These are phyloP conservation scores for Haematococcus lacustris DNA, from an alignment of 139 green algal species.

Conservation along the genomic window DNA sequence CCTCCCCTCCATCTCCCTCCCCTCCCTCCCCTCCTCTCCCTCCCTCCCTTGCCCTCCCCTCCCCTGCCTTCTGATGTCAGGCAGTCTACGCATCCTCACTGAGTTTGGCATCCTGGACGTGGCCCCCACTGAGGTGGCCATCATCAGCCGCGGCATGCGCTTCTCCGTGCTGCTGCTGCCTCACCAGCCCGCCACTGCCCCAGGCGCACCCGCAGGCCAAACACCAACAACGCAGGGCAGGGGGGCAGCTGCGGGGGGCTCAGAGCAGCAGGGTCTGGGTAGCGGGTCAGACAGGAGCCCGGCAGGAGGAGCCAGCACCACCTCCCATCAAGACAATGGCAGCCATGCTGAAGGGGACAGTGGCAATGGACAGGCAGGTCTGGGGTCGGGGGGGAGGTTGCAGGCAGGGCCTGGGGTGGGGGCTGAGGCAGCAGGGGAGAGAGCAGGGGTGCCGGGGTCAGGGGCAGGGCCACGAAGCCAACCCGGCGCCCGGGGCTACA, in stretches of 20 bases:
- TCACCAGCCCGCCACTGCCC: background rate
- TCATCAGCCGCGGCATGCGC: slow-evolving; percentile 75
- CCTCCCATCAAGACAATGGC: background rate
- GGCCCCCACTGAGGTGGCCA: slow-evolving; percentile 66
- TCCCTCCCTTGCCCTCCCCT: too few relatives aligned
- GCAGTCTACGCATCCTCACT: slow-evolving; percentile 67
- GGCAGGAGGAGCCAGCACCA: background rate
- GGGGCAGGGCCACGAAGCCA: background rate
- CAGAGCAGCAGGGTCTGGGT: too few relatives aligned
- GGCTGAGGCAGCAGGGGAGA: background rate
- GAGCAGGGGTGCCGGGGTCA: background rate
- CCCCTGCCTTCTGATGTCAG: too few relatives aligned
- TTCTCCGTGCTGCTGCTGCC: slow-evolving; percentile 69
- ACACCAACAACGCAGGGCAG: background rate
- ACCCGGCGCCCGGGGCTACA: slow-evolving; percentile 61
- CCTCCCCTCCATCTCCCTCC: too few relatives aligned
- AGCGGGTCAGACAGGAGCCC: background rate
- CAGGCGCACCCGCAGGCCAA: background rate
- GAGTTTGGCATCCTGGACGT: slow-evolving; percentile 83
- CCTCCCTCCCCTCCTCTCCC: too few relatives aligned
- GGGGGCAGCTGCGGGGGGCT: too few relatives aligned
- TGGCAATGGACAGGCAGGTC: background rate
- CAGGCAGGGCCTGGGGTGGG: background rate
- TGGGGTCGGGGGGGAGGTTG: background rate
- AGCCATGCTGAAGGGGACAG: background rate